Conservation (phyloP, 139 green algal species). For the Chlorella sp. region DNA sequence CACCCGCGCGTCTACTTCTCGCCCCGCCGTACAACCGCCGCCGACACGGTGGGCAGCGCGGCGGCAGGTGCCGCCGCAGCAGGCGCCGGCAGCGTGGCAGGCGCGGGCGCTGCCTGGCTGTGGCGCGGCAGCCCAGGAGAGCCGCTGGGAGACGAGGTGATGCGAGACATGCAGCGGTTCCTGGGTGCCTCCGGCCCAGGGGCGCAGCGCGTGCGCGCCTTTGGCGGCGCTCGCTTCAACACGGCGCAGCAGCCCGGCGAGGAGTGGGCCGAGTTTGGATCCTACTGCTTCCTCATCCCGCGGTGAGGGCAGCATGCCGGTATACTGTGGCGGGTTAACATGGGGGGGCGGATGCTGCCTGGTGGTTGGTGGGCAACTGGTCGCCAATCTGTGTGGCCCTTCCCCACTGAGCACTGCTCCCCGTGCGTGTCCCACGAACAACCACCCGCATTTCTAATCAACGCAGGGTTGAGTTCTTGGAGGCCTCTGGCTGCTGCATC, state of each 20-base stretch:
- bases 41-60: slow-evolving; percentile 59
- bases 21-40: slow-evolving; percentile 68
- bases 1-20: slow-evolving; percentile 79
- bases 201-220: slow-evolving; percentile 65
- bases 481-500: slow-evolving; percentile 51
- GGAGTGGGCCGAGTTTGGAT: slow-evolving; percentile 80
- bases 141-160: slow-evolving; percentile 45
- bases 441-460: neutral
- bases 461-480: slow-evolving; percentile 69
- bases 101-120: slow-evolving; percentile 77
- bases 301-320: slow-evolving; percentile 10
- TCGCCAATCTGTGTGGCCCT: no score
- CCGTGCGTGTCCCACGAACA: no score
- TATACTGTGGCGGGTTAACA: no score
- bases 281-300: slow-evolving; percentile 83
- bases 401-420: no score
- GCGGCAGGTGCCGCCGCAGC: slow-evolving; percentile 52
- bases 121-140: slow-evolving; percentile 70
- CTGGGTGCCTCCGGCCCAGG: slow-evolving; percentile 43
- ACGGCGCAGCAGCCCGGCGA: neutral
- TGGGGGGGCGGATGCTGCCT: no score
- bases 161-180: slow-evolving; percentile 75
- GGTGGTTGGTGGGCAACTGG: no score
- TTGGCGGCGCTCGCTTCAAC: slow-evolving; percentile 83
- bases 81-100: slow-evolving; percentile 65